Evolutionary conservation across 345 rosid genomes (phyloP).

Genomic region (Gossypium bickii): DNA sequence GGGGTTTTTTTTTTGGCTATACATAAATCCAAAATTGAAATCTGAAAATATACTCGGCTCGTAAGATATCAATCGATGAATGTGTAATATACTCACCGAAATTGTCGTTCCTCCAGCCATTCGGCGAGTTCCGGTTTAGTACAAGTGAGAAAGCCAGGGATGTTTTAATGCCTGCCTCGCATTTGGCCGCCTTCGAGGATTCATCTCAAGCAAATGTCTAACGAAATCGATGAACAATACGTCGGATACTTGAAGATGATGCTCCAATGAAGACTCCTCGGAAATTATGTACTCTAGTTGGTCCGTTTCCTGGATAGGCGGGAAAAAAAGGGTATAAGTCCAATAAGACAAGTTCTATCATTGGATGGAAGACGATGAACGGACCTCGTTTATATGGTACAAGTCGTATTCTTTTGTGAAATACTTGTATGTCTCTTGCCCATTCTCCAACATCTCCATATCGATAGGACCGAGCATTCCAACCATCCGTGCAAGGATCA

Average conservation of each 20-base stretch:
- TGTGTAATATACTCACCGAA: slow-evolving; percentile 9
- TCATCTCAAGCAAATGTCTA: slow-evolving; percentile 64
- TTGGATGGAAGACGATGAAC: background rate
- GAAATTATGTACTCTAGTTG: slow-evolving; percentile 75
- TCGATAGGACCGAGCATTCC: slow-evolving; percentile 81
- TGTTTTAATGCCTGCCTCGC: slow-evolving; percentile 78
- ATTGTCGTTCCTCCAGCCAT: background rate
- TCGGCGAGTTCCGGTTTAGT: slow-evolving; percentile 12
- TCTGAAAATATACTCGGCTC: background rate
- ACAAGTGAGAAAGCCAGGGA: slow-evolving; percentile 67
- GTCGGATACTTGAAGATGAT: slow-evolving; percentile 55
- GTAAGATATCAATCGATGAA: background rate
- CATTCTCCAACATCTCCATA: slow-evolving; percentile 65
- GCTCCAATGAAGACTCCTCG: slow-evolving; percentile 60
- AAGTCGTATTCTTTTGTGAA: slow-evolving; percentile 79
- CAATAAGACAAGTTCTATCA: background rate
- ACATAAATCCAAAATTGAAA: slow-evolving; percentile 33
- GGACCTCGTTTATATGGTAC: slow-evolving; percentile 67
- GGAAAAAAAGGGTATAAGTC: background rate
- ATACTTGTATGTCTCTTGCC: slow-evolving; percentile 79
- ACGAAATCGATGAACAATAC: slow-evolving; percentile 53
- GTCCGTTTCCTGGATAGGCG: slow-evolving; percentile 55
- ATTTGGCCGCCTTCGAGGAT: slow-evolving; percentile 73
- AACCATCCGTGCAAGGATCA: slow-evolving; percentile 72
- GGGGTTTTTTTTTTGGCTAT: background rate